A percentile compares a stretch with the other conserved stretches of the same genome.
Evolutionary conservation across 306 rosid genomes (phyloP).

Genomic region (Astragalus glycyphyllos): DNA sequence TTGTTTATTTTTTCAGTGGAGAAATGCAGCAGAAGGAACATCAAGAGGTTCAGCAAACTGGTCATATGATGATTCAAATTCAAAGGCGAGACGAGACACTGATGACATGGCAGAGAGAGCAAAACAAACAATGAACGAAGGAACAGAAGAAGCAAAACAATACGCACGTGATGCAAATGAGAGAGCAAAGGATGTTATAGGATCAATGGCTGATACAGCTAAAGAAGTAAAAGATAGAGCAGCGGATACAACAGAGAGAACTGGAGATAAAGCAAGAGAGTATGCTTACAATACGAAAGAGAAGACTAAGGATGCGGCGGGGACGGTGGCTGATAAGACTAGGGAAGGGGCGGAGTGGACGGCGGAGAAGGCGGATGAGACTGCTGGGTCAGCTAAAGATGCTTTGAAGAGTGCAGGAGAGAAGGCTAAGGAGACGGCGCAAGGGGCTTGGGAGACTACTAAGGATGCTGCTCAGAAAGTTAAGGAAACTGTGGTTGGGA

Average conservation of each 20-base stretch:
- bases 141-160: conserved; percentile 27
- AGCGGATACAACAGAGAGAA: conserved; percentile 30
- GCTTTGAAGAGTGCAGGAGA: conserved; percentile 49
- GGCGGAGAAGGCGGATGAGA: conserved; percentile 49
- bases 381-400: conserved; percentile 33
- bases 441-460: conserved; percentile 48
- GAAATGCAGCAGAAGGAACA: conserved; percentile 46
- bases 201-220: conserved; percentile 13
- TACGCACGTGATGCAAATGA: conserved; percentile 27
- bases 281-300: conserved; percentile 44
- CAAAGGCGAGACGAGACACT: conserved; percentile 31
- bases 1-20: conserved; percentile 45
- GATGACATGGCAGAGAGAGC: conserved; percentile 44
- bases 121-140: conserved; percentile 47
- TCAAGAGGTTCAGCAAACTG: conserved; percentile 42
- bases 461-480: conserved; percentile 60
- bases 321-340: conserved; percentile 35
- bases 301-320: conserved; percentile 24
- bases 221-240: conserved; percentile 32
- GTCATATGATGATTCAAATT: conserved; percentile 19
- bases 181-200: conserved; percentile 35
- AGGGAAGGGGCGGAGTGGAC: conserved; percentile 40
- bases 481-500: conserved; percentile 67
- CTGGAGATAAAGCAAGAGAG: conserved; percentile 36
- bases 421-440: conserved; percentile 47